phyloP scores from a whole-genome alignment of 73 alveolate species.

The Blepharisma stoltei region DNA sequence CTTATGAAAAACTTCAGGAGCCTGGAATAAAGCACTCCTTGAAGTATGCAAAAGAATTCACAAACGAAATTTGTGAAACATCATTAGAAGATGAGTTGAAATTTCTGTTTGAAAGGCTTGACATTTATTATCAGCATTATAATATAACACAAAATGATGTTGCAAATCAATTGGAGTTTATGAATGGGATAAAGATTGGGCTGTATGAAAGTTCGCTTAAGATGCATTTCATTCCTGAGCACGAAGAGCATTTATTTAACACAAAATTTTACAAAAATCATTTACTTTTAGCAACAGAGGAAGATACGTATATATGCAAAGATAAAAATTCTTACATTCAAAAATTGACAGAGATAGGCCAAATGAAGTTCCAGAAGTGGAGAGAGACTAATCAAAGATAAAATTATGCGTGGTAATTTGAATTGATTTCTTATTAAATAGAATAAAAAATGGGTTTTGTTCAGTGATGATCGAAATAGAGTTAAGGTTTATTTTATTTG shows the following conservation, averaged over 20 bases:
- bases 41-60: background rate
- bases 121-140: background rate
- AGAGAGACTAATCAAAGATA: no score
- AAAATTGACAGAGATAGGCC: background rate
- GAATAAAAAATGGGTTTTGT: no score
- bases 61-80: background rate
- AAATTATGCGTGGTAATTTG: no score
- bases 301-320: background rate
- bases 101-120: background rate
- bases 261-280: background rate
- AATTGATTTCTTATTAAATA: no score
- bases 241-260: background rate
- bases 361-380: conserved; percentile 1
- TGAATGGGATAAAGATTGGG: background rate
- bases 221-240: background rate
- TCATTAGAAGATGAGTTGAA: background rate
- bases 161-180: background rate
- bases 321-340: background rate
- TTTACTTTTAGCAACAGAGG: background rate
- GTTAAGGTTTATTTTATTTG: no score
- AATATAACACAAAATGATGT: background rate
- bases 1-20: conserved; percentile 13
- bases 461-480: no score
- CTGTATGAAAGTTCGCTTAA: background rate
- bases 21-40: background rate